Conservation (phyloP, 169 alveolate genomes). For the Babesia divergens region DNA sequence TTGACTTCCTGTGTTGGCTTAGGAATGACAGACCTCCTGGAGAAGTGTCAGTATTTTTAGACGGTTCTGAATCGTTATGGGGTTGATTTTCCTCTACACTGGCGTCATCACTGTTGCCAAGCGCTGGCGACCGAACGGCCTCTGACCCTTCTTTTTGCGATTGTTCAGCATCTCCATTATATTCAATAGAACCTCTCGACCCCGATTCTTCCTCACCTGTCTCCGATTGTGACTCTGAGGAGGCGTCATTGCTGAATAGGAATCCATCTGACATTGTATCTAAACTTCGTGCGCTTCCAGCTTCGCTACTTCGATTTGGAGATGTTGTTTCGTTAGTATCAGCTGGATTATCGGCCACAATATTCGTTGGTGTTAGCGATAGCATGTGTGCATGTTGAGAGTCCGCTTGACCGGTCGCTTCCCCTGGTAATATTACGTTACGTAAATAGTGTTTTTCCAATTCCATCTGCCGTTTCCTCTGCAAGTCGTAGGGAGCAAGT, state of each 20-base stretch:
- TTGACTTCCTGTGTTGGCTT: neutral
- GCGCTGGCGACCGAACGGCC: too few relatives aligned
- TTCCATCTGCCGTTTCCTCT: conserved; percentile 56
- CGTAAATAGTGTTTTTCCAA: conserved; percentile 62
- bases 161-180: neutral
- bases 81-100: neutral
- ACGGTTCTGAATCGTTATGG: too few relatives aligned
- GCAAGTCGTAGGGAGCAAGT: conserved; percentile 67
- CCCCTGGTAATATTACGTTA: conserved; percentile 60
- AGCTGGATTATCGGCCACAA: neutral
- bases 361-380: neutral
- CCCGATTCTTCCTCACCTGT: neutral
- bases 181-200: neutral
- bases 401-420: neutral
- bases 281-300: too few relatives aligned
- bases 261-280: neutral
- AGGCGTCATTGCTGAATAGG: neutral
- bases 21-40: too few relatives aligned
- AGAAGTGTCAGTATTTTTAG: too few relatives aligned
- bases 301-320: too few relatives aligned
- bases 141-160: too few relatives aligned
- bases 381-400: neutral
- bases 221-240: neutral
- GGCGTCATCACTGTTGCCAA: neutral
- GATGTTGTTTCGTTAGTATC: conserved; percentile 29